These are phyloP conservation scores for Coemansia furcata DNA, from an alignment of 192 early-diverging fungal species.

Conservation along the genomic window DNA sequence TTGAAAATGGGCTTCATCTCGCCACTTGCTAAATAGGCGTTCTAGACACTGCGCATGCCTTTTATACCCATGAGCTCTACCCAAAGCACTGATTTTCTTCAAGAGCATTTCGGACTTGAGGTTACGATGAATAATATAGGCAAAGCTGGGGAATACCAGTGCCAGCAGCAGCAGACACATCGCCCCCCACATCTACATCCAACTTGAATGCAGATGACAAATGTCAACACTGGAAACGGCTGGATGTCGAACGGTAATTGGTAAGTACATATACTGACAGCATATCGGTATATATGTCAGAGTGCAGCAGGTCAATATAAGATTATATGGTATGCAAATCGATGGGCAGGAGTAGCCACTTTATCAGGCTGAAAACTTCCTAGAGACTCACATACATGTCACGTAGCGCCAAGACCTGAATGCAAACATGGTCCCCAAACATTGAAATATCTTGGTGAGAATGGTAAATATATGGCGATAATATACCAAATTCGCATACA, in stretches of 20 bases:
- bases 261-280: not conserved
- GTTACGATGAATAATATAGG: not conserved
- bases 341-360: not conserved
- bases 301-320: not conserved
- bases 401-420: not conserved
- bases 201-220: not conserved
- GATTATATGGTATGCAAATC: not conserved
- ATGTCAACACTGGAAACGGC: not conserved
- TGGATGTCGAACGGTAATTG: not conserved
- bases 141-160: not conserved
- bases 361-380: not conserved
- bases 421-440: not conserved
- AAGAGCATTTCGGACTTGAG: not conserved
- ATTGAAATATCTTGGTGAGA: not conserved
- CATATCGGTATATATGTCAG: not conserved
- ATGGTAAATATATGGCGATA: not conserved
- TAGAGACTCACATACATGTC: not conserved
- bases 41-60: not conserved
- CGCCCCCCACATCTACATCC: not conserved
- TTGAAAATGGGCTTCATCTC: not conserved
- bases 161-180: not conserved
- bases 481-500: not conserved
- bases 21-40: not conserved
- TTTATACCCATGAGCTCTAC: not conserved
- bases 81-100: not conserved